Base-by-base conservation (phyloP, 495 filamentous ascomycete species). In the Lasiosphaeriaceae sp. region DNA sequence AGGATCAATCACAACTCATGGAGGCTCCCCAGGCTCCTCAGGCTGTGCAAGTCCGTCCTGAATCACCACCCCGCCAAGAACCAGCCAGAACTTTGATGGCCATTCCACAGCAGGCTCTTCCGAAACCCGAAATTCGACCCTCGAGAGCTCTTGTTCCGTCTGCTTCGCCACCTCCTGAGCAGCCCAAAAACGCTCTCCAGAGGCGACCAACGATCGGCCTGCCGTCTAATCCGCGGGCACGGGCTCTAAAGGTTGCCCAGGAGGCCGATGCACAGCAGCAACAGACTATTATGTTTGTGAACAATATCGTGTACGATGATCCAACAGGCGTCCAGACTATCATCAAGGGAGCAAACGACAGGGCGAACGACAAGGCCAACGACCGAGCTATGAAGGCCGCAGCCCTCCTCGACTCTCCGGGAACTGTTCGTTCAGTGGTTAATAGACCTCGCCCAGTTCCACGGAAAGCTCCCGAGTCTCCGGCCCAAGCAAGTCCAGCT, bases 361-460 rank as follows among this genome's bases (percentile, higher is more conserved):
- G 56, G 24, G 59, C 63, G 9, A n/a, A n/a, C n/a, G n/a, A n/a
- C n/a, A n/a, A n/a, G n/a, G 26, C 71, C 1, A 64, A 65, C 12
- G 52, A 59, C 8, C 59, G 58, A 23, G 59, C 63, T 22, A 50
- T 61, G 17, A 74, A 71, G 47, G 54, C 64, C 12, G 46, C 41
- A 8, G 34, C 56, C 2, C 20, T 16, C n/a, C 59, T 59, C 8
- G 63, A 56, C 11, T 57, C 57, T 35, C 59, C 58, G 21, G 64
- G 63, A 9, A 72, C 63, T 8, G 57, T 52, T 37, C 55, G 64
- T 48, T 71, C 74, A n/a, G 70, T 82, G 23, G 67, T 83, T 6
- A 72, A 82, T 51, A 66, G 80, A 16, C 80, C 80, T 20, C 72
- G 80, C n/a, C 80, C 80, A 9, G 76, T 78, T 55, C 76, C 74